Conservation (phyloP, 441 rosid genomes). For the Erodium trifolium region DNA sequence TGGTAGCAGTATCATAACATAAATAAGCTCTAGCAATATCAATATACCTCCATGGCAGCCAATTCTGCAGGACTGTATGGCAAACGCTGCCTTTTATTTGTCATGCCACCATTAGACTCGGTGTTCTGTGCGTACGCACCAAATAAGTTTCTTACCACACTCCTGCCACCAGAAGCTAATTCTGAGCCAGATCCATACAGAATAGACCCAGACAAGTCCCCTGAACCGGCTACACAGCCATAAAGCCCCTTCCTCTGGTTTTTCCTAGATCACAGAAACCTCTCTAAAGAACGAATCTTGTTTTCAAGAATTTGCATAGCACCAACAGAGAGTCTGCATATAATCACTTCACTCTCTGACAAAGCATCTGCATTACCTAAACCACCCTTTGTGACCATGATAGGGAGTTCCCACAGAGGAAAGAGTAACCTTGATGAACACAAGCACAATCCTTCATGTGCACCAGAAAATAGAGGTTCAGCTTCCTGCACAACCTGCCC, state of each 20-base stretch:
- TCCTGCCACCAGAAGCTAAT: conserved; percentile 53
- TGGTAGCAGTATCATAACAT: conserved; percentile 14
- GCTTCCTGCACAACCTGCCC: conserved; percentile 99
- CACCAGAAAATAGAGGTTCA: conserved; percentile 92
- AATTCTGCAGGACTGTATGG: conserved; percentile 82
- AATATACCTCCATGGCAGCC: conserved; percentile 86
- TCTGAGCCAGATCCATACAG: conserved; percentile 68
- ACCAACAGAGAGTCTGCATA: conserved; percentile 67
- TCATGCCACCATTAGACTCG: conserved; percentile 53
- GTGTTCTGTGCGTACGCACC: conserved; percentile 46
- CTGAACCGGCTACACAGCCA: conserved; percentile 86
- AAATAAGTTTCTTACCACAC: conserved; percentile 67
- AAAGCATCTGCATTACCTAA: conserved; percentile 28
- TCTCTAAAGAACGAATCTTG: conserved; percentile 81
- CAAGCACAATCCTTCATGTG: conserved; percentile 88
- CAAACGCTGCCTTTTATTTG: conserved; percentile 73
- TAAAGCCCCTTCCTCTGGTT: conserved; percentile 93
- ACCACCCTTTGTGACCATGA: conserved; percentile 52
- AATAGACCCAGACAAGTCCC: conserved; percentile 84
- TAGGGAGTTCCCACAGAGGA: conserved; percentile 92
- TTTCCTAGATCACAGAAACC: conserved; percentile 78
- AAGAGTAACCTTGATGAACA: conserved; percentile 84
- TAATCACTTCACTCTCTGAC: conserved; percentile 48
- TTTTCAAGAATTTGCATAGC: conserved; percentile 79
- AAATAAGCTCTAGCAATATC: conserved; percentile 17